phyloP scores from a whole-genome alignment of 1,284 basidiomycete species.

The Pterula multifida region DNA sequence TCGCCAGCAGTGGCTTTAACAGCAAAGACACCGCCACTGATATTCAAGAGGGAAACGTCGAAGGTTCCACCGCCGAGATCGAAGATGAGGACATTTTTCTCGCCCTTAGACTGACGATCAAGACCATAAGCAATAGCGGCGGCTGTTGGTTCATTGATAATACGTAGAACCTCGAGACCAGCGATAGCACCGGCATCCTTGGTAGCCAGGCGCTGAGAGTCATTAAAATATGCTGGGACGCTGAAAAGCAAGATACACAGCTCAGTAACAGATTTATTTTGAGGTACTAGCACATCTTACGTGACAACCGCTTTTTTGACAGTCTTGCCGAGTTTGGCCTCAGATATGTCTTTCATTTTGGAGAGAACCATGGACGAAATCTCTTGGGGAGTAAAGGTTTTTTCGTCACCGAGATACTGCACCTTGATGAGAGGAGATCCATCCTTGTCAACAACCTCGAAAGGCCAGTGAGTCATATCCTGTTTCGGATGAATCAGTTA shows the following conservation, averaged over 20 bases:
- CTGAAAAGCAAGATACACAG: slow-evolving; percentile 21
- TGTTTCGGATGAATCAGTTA: slow-evolving; percentile 17
- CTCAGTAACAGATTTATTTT: neutral
- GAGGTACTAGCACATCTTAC: slow-evolving; percentile 27
- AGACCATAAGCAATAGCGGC: slow-evolving; percentile 94
- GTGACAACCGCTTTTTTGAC: slow-evolving; percentile 96
- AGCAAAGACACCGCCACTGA: slow-evolving; percentile 94
- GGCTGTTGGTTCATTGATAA: slow-evolving; percentile 95
- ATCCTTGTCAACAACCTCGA: slow-evolving; percentile 87
- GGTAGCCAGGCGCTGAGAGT: slow-evolving; percentile 90
- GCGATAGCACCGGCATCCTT: slow-evolving; percentile 93
- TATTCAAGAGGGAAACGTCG: slow-evolving; percentile 95
- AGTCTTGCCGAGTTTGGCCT: slow-evolving; percentile 93
- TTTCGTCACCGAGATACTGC: slow-evolving; percentile 86
- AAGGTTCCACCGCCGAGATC: slow-evolving; percentile 99
- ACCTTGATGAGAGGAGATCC: slow-evolving; percentile 96
- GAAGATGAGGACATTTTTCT: slow-evolving; percentile 99
- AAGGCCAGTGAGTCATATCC: slow-evolving; percentile 91
- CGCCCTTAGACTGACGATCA: slow-evolving; percentile 77
- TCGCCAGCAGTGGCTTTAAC: slow-evolving; percentile 98
- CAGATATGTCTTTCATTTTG: slow-evolving; percentile 99
- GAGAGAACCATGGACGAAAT: slow-evolving; percentile 97
- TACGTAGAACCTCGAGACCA: slow-evolving; percentile 91
- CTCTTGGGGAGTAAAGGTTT: slow-evolving; percentile 94
- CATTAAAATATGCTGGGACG: slow-evolving; percentile 96